Base-by-base conservation (phyloP, 768 basidiomycete species). In the Boletus rex-veris region DNA sequence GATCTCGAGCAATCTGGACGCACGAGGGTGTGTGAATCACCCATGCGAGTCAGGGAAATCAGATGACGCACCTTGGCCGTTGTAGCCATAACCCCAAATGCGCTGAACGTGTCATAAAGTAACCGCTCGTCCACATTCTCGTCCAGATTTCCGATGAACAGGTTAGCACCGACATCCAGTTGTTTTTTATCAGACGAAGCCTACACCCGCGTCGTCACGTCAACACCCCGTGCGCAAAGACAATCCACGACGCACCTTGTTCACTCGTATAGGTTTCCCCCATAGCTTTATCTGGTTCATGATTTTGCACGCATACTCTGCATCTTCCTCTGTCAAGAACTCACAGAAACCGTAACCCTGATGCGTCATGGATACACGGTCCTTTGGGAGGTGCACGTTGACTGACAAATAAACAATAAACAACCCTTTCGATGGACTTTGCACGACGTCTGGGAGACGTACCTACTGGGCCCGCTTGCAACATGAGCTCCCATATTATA, bases 241-340 rank as follows among this genome's bases (percentile, higher is more conserved):
- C 26, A 33, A 33, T 0, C 40, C 8, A 18, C 3, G n/a, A 75
- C 85, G 66, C 59, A 90, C 93, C 87, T 98, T 99, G 80, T 98
- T 98, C 59, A 99, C 96, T 60, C 97, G 81, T 54, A 99, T 97
- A 31, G 97, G 97, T 69, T 98, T 98, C 24, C 97, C 97, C 84
- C 90, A 99, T 49, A 99, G 73, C 73, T 99, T 99, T 70, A 99
- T 98, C 79, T 98, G 96, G 71, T 99, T 99, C 96, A 98, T 98
- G 64, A 98, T 98, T 80, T 98, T 97, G 81, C 96, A 98, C 53
- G 94, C 96, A 73, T 99, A 99, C 74, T 99, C 97, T 58, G 97
- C 94, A 75, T 98, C 97, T 71, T 97, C 95, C 76, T 98, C 95
- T 37, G 94, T 94, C 73, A 96, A 77, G 73, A 99, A 98, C 78